These are phyloP conservation scores for Neopestalotiopsis sp. DNA, from an alignment of 2,329 filamentous ascomycete genomes.

Conservation along the genomic window DNA sequence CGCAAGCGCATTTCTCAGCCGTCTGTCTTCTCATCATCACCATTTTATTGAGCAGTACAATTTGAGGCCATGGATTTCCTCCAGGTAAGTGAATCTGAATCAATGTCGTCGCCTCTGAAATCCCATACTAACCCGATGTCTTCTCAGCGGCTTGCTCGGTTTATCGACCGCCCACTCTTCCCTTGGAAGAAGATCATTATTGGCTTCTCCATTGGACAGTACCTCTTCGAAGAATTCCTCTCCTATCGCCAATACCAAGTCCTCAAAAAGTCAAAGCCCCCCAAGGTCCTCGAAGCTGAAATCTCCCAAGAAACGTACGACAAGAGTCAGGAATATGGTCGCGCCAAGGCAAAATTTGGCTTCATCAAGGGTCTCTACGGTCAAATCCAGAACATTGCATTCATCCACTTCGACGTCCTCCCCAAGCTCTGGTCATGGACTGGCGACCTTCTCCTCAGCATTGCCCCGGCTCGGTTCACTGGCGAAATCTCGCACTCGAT, in stretches of 20 bases:
- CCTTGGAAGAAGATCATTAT: constrained; percentile 98
- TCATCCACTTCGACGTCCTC: constrained; percentile 89
- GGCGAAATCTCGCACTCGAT: constrained; percentile 95
- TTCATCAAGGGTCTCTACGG: constrained; percentile 82
- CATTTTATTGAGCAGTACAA: background rate
- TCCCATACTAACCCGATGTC: background rate
- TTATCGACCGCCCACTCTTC: constrained; percentile 90
- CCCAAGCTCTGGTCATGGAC: constrained; percentile 89
- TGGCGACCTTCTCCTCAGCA: constrained; percentile 74
- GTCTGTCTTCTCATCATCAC: constrained; percentile 5
- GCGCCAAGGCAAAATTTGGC: constrained; percentile 91
- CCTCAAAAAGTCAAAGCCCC: constrained; percentile 78
- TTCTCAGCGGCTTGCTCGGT: constrained; percentile 73
- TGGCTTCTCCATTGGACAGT: constrained; percentile 92
- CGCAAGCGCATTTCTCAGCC: background rate
- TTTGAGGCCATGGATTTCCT: constrained; percentile 14
- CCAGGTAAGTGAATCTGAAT: background rate
- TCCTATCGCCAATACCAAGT: constrained; percentile 89
- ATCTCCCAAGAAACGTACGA: constrained; percentile 91
- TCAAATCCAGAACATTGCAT: constrained; percentile 86
- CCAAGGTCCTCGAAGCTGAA: constrained; percentile 86
- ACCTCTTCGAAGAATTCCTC: constrained; percentile 87
- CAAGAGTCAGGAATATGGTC: constrained; percentile 94
- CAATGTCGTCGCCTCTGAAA: no score
- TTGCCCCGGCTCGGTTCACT: constrained; percentile 77